Evolutionary conservation across 2,329 filamentous ascomycete genomes (phyloP).

Genomic region (Dryadomyces sulphureus): DNA sequence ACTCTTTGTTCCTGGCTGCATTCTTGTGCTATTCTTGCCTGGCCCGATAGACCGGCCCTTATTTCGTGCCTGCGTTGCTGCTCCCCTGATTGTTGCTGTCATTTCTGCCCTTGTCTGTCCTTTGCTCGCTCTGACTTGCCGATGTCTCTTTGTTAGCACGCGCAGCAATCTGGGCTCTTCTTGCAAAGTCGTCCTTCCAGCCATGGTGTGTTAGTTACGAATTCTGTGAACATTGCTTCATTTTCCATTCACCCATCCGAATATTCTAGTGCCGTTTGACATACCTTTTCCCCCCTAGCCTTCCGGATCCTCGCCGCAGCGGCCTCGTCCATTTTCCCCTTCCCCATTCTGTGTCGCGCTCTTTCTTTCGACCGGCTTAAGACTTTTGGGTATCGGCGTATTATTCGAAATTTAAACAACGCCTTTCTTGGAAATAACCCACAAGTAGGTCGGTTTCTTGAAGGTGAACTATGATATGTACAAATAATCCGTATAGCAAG

Average conservation of each 20-base stretch:
- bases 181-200: constrained; percentile 20
- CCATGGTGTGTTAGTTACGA: background rate
- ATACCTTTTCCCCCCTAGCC: constrained; percentile 24
- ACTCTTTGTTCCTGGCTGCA: no score
- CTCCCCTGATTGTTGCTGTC: background rate
- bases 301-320: constrained; percentile 26
- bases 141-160: constrained; percentile 17
- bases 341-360: constrained; percentile 15
- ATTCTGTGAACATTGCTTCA: constrained; percentile 1
- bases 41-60: background rate
- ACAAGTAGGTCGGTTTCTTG: background rate
- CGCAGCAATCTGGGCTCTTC: constrained; percentile 20
- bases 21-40: background rate
- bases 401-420: no score
- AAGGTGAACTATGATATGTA: background rate
- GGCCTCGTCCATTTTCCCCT: constrained; percentile 26
- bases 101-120: constrained; percentile 1
- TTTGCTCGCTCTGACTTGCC: constrained; percentile 10
- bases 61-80: background rate
- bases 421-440: background rate
- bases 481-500: background rate
- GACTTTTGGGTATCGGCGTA: no score
- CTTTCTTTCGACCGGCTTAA: no score
- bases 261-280: background rate
- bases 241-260: no score